Conservation (phyloP, 2,329 filamentous ascomycete species). For the Cytospora chrysosperma region DNA sequence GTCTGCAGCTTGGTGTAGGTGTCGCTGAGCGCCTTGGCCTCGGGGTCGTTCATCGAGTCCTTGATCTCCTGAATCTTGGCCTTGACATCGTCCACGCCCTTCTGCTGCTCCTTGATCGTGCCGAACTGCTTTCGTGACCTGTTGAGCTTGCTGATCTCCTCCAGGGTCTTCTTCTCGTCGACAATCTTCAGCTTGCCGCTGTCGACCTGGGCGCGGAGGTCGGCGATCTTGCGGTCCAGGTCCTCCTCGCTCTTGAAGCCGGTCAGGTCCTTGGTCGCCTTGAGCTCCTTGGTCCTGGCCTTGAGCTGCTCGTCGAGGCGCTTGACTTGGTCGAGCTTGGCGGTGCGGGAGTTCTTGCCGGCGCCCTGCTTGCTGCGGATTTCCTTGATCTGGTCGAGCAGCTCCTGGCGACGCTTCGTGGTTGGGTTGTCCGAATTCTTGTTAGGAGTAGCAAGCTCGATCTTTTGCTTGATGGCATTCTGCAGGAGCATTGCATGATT, state of each 20-base stretch:
- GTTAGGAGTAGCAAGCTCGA: constrained; percentile 76
- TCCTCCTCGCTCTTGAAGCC: constrained; percentile 87
- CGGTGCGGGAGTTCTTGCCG: constrained; percentile 77
- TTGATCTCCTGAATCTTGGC: constrained; percentile 84
- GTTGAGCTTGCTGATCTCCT: constrained; percentile 77
- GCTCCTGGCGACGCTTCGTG: constrained; percentile 80
- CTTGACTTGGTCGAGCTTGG: constrained; percentile 87
- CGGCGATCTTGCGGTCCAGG: constrained; percentile 77
- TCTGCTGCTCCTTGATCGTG: constrained; percentile 79
- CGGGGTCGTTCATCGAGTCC: constrained; percentile 87
- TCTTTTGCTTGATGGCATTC: constrained; percentile 85
- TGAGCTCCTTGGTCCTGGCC: constrained; percentile 81
- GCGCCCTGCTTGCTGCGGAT: constrained; percentile 86
- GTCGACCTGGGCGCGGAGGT: constrained; percentile 82
- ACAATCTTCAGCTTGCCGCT: constrained; percentile 91
- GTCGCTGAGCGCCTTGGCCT: constrained; percentile 83
- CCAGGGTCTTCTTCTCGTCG: constrained; percentile 91
- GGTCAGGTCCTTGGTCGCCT: constrained; percentile 76
- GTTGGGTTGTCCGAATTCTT: constrained; percentile 74
- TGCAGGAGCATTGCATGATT: constrained; percentile 39
- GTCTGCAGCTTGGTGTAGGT: constrained; percentile 81
- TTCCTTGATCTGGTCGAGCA: constrained; percentile 76
- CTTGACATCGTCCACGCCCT: constrained; percentile 84
- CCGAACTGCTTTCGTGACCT: constrained; percentile 92
- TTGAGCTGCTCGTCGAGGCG: constrained; percentile 86